A percentile compares a stretch with the other conserved stretches of the same genome.
These are phyloP conservation scores for Gremmenia infestans DNA, from an alignment of 2,329 filamentous ascomycete genomes.

Conservation along the genomic window DNA sequence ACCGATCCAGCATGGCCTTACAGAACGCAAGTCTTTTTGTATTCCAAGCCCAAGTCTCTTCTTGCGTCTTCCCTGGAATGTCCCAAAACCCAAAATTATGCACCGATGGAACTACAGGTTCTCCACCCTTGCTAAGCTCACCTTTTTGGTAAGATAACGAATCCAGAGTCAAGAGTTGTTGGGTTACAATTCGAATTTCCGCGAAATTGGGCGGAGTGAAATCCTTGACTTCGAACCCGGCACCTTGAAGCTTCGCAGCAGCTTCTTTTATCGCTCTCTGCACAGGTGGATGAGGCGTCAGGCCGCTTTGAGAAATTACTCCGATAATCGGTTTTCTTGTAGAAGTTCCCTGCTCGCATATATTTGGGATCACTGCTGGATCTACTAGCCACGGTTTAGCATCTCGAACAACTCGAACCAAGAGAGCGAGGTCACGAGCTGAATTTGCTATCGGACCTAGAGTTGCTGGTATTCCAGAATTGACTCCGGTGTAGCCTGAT, in stretches of 20 bases:
- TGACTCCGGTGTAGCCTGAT: slow-evolving; percentile 32
- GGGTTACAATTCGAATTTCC: slow-evolving; percentile 29
- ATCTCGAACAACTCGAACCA: slow-evolving; percentile 66
- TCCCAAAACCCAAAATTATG: slow-evolving; percentile 33
- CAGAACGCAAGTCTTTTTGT: slow-evolving; percentile 30
- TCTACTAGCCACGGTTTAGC: slow-evolving; percentile 70
- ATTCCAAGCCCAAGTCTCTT: slow-evolving; percentile 33
- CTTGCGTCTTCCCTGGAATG: slow-evolving; percentile 30
- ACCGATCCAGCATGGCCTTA: slow-evolving; percentile 34
- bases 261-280: slow-evolving; percentile 28
- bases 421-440: slow-evolving; percentile 74
- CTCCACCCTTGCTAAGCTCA: slow-evolving; percentile 29
- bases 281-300: slow-evolving; percentile 31
- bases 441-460: slow-evolving; percentile 88
- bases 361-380: slow-evolving; percentile 23
- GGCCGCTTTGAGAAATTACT: slow-evolving; percentile 27
- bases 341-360: slow-evolving; percentile 15
- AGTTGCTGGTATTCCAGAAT: slow-evolving; percentile 81
- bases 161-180: slow-evolving; percentile 34
- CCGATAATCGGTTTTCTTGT: slow-evolving; percentile 29
- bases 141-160: slow-evolving; percentile 33
- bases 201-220: slow-evolving; percentile 31
- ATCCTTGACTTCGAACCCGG: slow-evolving; percentile 29
- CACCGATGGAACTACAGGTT: slow-evolving; percentile 32
- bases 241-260: slow-evolving; percentile 23